Evolutionary conservation across 2,329 filamentous ascomycete species (phyloP), one percentile per base, ranked within the genome.

Genomic region (Phialocephala subalpina): DNA sequence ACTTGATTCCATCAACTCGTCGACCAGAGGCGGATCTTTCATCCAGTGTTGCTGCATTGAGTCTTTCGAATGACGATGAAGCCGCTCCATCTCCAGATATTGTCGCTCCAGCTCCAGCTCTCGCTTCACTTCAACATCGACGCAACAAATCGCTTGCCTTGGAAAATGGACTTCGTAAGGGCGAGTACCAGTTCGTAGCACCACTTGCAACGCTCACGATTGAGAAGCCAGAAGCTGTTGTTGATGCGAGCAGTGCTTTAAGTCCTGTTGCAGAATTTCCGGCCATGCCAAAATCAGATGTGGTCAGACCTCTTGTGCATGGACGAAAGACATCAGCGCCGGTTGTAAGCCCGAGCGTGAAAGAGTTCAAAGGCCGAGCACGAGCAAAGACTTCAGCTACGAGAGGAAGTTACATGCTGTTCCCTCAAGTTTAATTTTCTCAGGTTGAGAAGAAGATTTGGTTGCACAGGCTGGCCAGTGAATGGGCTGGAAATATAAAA

Each of bases 271-370:
- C 67, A 3, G 74, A 76, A 55, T 70, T 66, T 35, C 62, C 64
- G 7, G 2, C 49, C n/a, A 25, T 59, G 8, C 49, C 60, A 22
- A 57, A 56, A 14, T 42, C 55, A 42, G 42, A 27, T 12, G 20
- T 25, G 29, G 60, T 22, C 40, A 55, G 58, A 64, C 33, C 61
- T 57, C 38, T 33, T 8, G 38, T 65, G 16, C 75, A 76, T 62
- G 73, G 66, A n/a, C 63, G 75, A 33, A 76, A 76, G 58, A 60
- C 67, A 4, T 76, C 74, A 1, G 75, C 73, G 16, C 75, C 75
- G 5, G 58, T 75, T 29, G 29, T 71, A 25, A 71, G 66, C 42
- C 68, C 65, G 18, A 58, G 58, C 20, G 65, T 63, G 14, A 65
- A 47, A 22, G 66, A 72, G 33, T 70, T 69, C 63, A 74, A 71